A percentile compares a stretch with the other conserved stretches of the same genome.
Evolutionary conservation across 176 grass and related monocot genomes (phyloP).

Genomic region (Avena atlantica): DNA sequence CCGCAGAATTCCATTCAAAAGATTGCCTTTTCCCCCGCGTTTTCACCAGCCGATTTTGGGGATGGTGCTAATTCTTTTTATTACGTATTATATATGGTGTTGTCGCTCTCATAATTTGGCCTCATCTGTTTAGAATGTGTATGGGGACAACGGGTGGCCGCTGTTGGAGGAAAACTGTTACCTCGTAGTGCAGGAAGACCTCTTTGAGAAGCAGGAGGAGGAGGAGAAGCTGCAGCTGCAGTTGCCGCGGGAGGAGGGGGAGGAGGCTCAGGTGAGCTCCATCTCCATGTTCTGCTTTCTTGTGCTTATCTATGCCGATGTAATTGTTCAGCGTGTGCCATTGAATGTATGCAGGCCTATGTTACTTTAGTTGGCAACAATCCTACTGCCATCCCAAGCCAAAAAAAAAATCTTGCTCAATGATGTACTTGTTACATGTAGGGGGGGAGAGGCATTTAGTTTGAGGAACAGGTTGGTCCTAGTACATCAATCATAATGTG

Average conservation of each 20-base stretch:
- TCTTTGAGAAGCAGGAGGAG: constrained; percentile 30
- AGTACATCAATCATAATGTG: neutral
- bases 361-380: neutral
- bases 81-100: neutral
- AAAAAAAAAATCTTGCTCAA: neutral
- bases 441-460: neutral
- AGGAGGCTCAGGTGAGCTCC: neutral
- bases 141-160: constrained; percentile 1
- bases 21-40: neutral
- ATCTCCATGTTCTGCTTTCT: neutral
- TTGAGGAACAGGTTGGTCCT: constrained; percentile 13
- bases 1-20: too few relatives aligned
- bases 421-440: neutral
- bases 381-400: neutral
- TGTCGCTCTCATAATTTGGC: neutral
- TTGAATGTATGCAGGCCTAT: neutral
- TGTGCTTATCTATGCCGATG: neutral
- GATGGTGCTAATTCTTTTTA: neutral
- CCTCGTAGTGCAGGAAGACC: constrained; percentile 27
- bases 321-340: neutral
- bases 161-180: constrained; percentile 28
- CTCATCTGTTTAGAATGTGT: neutral
- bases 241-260: neutral
- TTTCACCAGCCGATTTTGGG: neutral
- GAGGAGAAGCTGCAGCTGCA: neutral